These are phyloP conservation scores for Ascobolus immersus DNA, from an alignment of 495 filamentous ascomycete genomes.

Conservation along the genomic window DNA sequence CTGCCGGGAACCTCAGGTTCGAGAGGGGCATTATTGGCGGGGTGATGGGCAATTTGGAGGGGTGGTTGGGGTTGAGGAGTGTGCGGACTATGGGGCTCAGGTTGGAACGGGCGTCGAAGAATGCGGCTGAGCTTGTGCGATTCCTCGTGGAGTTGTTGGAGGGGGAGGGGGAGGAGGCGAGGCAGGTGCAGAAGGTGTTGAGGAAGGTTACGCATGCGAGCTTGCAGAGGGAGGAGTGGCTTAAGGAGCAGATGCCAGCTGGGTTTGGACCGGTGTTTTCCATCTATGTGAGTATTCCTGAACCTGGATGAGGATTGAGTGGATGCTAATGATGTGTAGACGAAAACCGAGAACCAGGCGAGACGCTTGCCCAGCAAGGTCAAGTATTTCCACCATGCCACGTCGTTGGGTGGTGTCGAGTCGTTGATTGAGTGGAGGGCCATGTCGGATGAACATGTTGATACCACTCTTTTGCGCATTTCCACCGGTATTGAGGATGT, in stretches of 20 bases:
- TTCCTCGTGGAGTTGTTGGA: constrained; percentile 36
- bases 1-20: constrained; percentile 20
- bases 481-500: constrained; percentile 70
- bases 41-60: constrained; percentile 75
- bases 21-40: constrained; percentile 55
- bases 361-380: constrained; percentile 48
- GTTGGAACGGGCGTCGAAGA: constrained; percentile 46
- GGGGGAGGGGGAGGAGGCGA: constrained; percentile 14
- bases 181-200: constrained; percentile 3
- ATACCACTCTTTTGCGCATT: constrained; percentile 47
- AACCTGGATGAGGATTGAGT: no score
- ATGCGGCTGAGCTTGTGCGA: constrained; percentile 36
- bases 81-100: constrained; percentile 67
- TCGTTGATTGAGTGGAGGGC: constrained; percentile 72
- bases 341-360: constrained; percentile 33
- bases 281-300: constrained; percentile 37
- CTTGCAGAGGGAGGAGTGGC: constrained; percentile 47
- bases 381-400: constrained; percentile 75
- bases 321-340: no score
- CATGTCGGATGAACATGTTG: constrained; percentile 55
- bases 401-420: constrained; percentile 80
- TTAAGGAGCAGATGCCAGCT: constrained; percentile 70
- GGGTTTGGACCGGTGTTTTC: constrained; percentile 79
- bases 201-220: constrained; percentile 49
- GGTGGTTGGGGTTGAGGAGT: constrained; percentile 72